Base-by-base conservation (phyloP, 176 grass and related monocot species). In the Hordeum marinum region DNA sequence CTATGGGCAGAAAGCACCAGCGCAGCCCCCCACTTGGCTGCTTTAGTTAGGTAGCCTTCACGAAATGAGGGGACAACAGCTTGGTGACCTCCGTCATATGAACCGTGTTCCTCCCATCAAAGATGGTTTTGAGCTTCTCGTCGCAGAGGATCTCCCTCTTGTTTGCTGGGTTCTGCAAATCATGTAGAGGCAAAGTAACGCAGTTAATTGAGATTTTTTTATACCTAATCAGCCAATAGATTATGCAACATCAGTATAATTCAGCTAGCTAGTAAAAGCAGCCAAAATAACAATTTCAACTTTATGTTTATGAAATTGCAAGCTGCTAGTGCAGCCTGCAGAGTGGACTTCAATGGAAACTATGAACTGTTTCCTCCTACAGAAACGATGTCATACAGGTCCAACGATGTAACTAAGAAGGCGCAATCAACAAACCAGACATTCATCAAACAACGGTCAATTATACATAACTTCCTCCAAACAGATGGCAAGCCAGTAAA, bases 81-180 rank as follows among this genome's bases (percentile, higher is more conserved):
- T 78, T 94, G 18, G 52, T 4, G 48, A 99, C 87, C 72, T 99
- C 94, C 60, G 94, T 0, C 93, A 99, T 99, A 40, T 84, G 86
- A 17, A 99, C 3, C 84, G 79, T 91, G 15, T 99, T 91, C 88
- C 81, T 92, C 42, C 83, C 92, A 10, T 82, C 88, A 62, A 99
- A 91, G 59, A 99, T 31, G 76, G 32, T 82, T 85, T 99, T 96
- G 59, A 99, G 96, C 58, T 88, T 92, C 7, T 85, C 81, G 7
- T 99, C 96, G 59, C 91, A 92, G 48, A 31, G 48, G 21, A 99
- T 99, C 86, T 96, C 94, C 6, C 0, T 91, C 50, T 86, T 96
- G 13, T 99, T 88, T 26, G 2, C 7, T 15, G 96, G 91, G 46
- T 96, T 92, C 96, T 99, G 79, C 80, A 87, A 74, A 80, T 50